Base-by-base conservation (phyloP, 1,284 basidiomycete genomes). In the Sanguinoderma infundibulare region DNA sequence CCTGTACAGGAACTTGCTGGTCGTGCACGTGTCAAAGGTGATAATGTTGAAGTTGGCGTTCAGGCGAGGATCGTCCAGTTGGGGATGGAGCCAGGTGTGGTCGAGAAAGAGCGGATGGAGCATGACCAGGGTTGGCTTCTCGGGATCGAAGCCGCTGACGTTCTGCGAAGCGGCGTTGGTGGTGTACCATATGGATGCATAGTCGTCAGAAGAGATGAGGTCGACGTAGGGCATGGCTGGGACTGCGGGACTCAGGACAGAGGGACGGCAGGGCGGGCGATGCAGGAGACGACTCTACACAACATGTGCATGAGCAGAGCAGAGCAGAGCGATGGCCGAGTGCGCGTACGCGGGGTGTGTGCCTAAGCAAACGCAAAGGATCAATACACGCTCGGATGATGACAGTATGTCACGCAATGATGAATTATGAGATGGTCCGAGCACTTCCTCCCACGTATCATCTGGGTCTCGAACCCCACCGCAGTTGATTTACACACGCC, bases 101-200 rank as follows among this genome's bases (percentile, higher is more conserved):
- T 90, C 88, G 54, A 92, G 77, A 68, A 87, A 86, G 28, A 81
- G 74, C 6, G 90, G 89, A 65, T 87, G 90, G 0, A 92, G 75
- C 60, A 92, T 78, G 55, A 89, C 79, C 62, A 91, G 76, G 0
- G 86, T 86, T 0, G 89, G 84, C 69, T 85, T 88, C 36, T 78
- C 76, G 17, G 83, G 82, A 70, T 87, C 79, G 74, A 92, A 90
- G 57, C 83, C 83, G 66, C 86, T 80, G 60, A 89, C 87, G 67
- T 85, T 87, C 63, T 78, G 77, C 8, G 73, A 70, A 4, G 81
- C 77, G 52, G 82, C 74, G 73, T 90, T 91, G 6, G 90, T 90
- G 61, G 70, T 81, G 74, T 92, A 92, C 80, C 81, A 88, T 61
- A 92, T 82, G 15, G 87, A 86, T 49, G 84, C 85, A 72, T 85